Conservation (phyloP, 2,329 filamentous ascomycete species). For the Fusarium tuaranense region DNA sequence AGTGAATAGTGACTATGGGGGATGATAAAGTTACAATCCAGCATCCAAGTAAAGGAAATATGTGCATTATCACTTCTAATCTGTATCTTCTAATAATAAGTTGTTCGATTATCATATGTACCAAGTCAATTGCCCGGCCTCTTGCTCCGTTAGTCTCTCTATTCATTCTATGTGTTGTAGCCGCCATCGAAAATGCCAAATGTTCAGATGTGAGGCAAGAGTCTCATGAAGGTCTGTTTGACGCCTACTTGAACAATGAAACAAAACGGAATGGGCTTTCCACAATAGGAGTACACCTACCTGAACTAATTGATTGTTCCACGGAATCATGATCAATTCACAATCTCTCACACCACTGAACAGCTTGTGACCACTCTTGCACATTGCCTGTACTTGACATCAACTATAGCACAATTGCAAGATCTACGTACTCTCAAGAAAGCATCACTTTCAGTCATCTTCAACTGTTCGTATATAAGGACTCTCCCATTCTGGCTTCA, state of each 20-base stretch:
- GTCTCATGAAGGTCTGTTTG: background rate
- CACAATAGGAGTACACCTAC: background rate
- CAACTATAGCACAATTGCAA: background rate
- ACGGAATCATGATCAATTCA: background rate
- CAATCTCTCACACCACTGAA: background rate
- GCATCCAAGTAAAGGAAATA: background rate
- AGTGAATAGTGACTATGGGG: background rate
- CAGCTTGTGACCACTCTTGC: background rate
- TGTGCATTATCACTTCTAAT: background rate
- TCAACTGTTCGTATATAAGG: background rate
- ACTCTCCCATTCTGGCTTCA: background rate
- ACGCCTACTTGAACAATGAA: background rate
- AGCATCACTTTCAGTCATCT: background rate
- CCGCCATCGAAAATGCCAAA: background rate
- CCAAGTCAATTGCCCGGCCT: no score
- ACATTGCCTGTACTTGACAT: background rate
- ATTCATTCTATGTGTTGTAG: no score
- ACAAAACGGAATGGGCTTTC: background rate
- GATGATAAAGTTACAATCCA: background rate
- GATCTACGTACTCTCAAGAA: background rate
- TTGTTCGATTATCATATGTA: background rate
- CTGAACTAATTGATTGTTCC: no score
- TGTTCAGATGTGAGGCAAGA: background rate
- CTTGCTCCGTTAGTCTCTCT: no score
- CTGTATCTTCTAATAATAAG: background rate